Percentiles rank a stretch among this genome's conserved stretches.
Evolutionary conservation across 228 moss, liverwort and hornwort species (phyloP).

Genomic region (Sphagnum magellanicum): DNA sequence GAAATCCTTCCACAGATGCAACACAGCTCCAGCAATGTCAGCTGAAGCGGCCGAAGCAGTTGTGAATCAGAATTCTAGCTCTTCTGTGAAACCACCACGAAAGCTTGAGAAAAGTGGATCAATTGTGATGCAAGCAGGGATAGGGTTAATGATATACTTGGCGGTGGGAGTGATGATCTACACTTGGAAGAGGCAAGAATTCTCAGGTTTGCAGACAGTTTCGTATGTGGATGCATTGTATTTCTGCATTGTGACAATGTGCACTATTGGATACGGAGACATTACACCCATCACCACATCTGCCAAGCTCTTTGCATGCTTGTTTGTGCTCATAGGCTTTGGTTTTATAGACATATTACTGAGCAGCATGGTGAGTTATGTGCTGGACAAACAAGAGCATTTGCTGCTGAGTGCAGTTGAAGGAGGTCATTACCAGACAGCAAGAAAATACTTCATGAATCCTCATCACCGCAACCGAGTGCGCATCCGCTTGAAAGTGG

Average conservation of each 20-base stretch:
- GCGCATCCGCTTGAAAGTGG: conserved; percentile 84
- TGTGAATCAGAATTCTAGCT: too few relatives aligned
- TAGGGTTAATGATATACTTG: conserved; percentile 66
- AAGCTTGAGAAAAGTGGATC: not conserved
- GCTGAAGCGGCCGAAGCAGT: too few relatives aligned
- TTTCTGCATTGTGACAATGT: conserved; percentile 96
- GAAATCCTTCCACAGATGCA: too few relatives aligned
- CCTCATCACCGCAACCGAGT: conserved; percentile 60
- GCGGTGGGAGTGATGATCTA: conserved; percentile 64
- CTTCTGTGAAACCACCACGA: too few relatives aligned
- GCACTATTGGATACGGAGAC: conserved; percentile 95
- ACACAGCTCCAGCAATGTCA: too few relatives aligned
- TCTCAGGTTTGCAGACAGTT: conserved; percentile 56
- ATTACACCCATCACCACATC: conserved; percentile 65
- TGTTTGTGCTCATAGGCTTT: conserved; percentile 74
- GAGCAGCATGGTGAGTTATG: conserved; percentile 80
- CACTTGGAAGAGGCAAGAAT: conserved; percentile 65
- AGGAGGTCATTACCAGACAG: conserved; percentile 65
- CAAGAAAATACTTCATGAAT: conserved; percentile 69
- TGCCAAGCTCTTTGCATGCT: conserved; percentile 71
- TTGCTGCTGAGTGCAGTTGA: conserved; percentile 57
- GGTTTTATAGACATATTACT: conserved; percentile 80
- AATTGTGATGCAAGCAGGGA: conserved; percentile 62
- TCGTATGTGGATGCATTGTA: conserved; percentile 72
- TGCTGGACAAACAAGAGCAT: conserved; percentile 85